Evolutionary conservation across 1,284 basidiomycete genomes (phyloP), one percentile per base, ranked within the genome.

Genomic region (Neonothopanus nambi): DNA sequence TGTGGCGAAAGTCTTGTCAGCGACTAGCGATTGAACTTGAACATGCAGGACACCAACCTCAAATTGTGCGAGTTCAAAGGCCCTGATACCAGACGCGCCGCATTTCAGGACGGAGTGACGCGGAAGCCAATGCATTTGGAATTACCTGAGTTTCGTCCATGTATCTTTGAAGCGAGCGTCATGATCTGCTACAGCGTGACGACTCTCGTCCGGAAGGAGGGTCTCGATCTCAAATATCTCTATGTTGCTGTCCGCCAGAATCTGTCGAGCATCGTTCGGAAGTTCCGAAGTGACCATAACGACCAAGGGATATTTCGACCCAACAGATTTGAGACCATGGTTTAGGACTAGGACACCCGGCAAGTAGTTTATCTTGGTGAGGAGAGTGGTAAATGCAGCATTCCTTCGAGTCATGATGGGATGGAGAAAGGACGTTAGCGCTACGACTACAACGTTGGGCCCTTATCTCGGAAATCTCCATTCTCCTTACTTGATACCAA

Each of bases 71-170:
- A 96, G 68, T 59, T 86, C 88, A 64, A 94, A 95, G 1, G 77
- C 89, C 63, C 89, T 91, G 48, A 21, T 56, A 56, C 38, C n/a
- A n/a, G n/a, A n/a, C n/a, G n/a, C 11, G 26, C 26, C 26, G 26
- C 11, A 28, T 28, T 28, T 13, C 15, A 28, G 26, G 20, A 42
- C 30, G 40, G 17, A 18, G 9, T 15, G 28, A 35, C 8, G 12
- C 33, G 35, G 17, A n/a, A 17, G n/a, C 20, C n/a, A 43, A n/a
- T 21, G 37, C 23, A 36, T 43, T 26, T 43, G 20, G 8, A 36
- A 30, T 61, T 65, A 91, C 91, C 87, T 81, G 49, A 97, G 70
- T 69, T 97, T 97, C 2, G 90, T 91, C 94, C 94, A 97, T 4
- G 93, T 92, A 65, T 96, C 92, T 18, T 72, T 73, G 65, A 97